phyloP scores from a whole-genome alignment of 2,329 filamentous ascomycete species.

The Fusarium sp. region DNA sequence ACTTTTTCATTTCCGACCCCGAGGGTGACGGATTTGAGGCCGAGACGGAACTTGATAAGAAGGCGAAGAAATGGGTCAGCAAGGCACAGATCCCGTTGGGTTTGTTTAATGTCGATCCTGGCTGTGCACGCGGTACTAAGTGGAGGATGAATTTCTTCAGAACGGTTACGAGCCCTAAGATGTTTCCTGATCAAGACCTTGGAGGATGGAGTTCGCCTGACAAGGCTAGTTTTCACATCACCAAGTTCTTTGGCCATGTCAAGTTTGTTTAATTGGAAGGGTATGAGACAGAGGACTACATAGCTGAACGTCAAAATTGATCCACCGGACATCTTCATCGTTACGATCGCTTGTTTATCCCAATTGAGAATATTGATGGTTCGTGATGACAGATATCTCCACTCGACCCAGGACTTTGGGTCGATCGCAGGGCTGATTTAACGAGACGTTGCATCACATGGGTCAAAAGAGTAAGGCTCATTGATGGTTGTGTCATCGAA shows the following conservation, averaged over 20 bases:
- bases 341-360: background rate
- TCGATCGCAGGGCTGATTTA: background rate
- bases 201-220: slow-evolving; percentile 60
- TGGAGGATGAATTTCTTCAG: slow-evolving; percentile 67
- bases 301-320: background rate
- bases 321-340: background rate
- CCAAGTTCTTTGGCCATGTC: slow-evolving; percentile 57
- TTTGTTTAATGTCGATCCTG: slow-evolving; percentile 61
- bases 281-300: background rate
- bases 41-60: slow-evolving; percentile 53
- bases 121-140: slow-evolving; percentile 55
- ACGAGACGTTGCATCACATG: background rate
- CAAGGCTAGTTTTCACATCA: slow-evolving; percentile 61
- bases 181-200: slow-evolving; percentile 57
- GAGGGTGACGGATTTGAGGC: slow-evolving; percentile 56
- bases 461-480: background rate
- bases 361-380: background rate
- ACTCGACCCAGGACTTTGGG: background rate
- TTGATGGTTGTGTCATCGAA: background rate
- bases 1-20: slow-evolving; percentile 55
- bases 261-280: slow-evolving; percentile 48
- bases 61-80: slow-evolving; percentile 55
- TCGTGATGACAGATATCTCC: background rate
- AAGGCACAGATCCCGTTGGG: slow-evolving; percentile 57
- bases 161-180: slow-evolving; percentile 56